A percentile compares a stretch with the other conserved stretches of the same genome.
Evolutionary conservation across 208 protist species (phyloP).

Genomic region (Leishmania guyanensis): DNA sequence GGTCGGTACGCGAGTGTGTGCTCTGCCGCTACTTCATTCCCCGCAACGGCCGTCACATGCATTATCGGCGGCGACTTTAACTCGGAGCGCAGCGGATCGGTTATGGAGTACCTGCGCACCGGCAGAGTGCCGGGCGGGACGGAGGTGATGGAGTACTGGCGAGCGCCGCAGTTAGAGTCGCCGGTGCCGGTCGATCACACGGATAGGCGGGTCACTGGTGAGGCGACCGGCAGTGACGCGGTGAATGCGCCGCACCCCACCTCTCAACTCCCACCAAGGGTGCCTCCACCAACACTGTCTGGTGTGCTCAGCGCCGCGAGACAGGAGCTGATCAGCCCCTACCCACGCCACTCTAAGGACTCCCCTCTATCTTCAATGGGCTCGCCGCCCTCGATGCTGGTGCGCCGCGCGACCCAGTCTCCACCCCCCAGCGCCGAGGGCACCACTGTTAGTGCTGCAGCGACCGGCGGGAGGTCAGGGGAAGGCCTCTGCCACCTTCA

Average conservation of each 20-base stretch:
- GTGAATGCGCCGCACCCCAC: background rate
- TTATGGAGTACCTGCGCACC: conserved; percentile 50
- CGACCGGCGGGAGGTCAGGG: background rate
- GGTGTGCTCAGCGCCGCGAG: background rate
- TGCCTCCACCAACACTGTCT: background rate
- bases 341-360: background rate
- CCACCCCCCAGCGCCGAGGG: background rate
- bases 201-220: background rate
- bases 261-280: background rate
- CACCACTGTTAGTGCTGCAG: background rate
- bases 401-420: conserved; percentile 11
- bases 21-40: background rate
- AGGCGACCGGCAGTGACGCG: background rate
- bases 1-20: conserved; percentile 14
- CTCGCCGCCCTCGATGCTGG: conserved; percentile 18
- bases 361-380: background rate
- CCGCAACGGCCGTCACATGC: conserved; percentile 33
- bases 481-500: conserved; percentile 6
- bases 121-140: conserved; percentile 40
- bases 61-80: conserved; percentile 88
- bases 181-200: conserved; percentile 14
- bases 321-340: conserved; percentile 5
- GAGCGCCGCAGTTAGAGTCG: background rate
- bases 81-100: conserved; percentile 52
- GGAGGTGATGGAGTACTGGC: conserved; percentile 57